Base-by-base conservation (phyloP, 1,284 basidiomycete species). In the Cutaneotrichosporon sp. region DNA sequence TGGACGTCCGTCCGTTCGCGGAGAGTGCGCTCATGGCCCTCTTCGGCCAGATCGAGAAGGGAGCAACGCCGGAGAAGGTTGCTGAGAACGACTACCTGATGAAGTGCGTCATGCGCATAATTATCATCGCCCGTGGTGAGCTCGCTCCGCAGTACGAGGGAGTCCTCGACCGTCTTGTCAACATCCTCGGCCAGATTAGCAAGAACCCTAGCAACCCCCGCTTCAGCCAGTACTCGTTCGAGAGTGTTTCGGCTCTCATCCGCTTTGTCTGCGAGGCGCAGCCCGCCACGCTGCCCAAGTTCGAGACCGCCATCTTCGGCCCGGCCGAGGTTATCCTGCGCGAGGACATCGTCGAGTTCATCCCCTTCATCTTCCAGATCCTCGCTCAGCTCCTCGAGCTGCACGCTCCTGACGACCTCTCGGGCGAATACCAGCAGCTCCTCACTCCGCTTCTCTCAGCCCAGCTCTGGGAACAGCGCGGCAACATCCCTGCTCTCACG, bases 81-180 rank as follows among this genome's bases (percentile, higher is more conserved):
- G 92, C 97, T 0, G 95, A 98, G 79, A 99, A 99, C 75, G 96
- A 99, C 78, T 92, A 97, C 80, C 82, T 98, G 60, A 98, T 98
- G 92, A 95, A 93, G 83, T 97, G 96, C 78, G 88, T 87, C 26
- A 96, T 98, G 92, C 87, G 96, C 50, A 88, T 98, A 53, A 90
- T 98, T 72, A 85, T 97, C 61, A 97, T 92, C 0, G 90, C 92
- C 5, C 86, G 91, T 10, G 87, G 92, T 72, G 85, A 87, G 4
- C 83, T 98, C 49, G 88, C 85, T 0, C 87, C 90, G 0, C 84
- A 82, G 2, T 89, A 89, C 72, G 85, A 88, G 65, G 83, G 81
- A n/a, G 85, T 90, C 11, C 84, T 99, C 2, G 82, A 80, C 51
- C 88, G 90, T 22, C 85, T 99, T 3, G 89, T 94, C 59, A 81